phyloP scores from a whole-genome alignment of 306 rosid genomes.

The Quercus suber region DNA sequence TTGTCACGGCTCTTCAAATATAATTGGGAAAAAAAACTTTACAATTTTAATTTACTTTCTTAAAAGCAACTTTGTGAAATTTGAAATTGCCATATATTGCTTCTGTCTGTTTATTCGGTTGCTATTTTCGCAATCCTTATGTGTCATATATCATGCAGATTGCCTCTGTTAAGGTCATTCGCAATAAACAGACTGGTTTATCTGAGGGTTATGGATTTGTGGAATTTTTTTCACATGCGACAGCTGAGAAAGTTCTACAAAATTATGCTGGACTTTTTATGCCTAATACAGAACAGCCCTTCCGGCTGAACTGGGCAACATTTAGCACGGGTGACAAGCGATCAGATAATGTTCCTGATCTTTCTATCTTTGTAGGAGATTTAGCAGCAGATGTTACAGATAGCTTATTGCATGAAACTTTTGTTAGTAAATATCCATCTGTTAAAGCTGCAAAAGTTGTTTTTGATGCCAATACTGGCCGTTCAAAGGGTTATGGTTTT shows the following conservation, averaged over 20 bases:
- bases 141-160: slow-evolving; percentile 45
- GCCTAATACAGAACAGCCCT: slow-evolving; percentile 87
- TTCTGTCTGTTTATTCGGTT: neutral
- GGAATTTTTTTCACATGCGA: slow-evolving; percentile 67
- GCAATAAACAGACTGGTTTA: slow-evolving; percentile 81
- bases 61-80: neutral
- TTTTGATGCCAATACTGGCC: slow-evolving; percentile 89
- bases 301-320: slow-evolving; percentile 95
- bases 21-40: neutral
- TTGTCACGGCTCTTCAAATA: neutral
- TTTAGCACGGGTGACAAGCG: slow-evolving; percentile 88
- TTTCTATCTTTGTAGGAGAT: slow-evolving; percentile 95
- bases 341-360: slow-evolving; percentile 82
- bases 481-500: slow-evolving; percentile 97
- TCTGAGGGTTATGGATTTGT: slow-evolving; percentile 97
- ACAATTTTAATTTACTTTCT: neutral
- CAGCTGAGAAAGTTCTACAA: slow-evolving; percentile 84
- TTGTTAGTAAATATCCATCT: slow-evolving; percentile 74
- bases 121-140: neutral
- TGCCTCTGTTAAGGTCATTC: slow-evolving; percentile 76
- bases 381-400: slow-evolving; percentile 93
- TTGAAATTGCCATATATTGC: neutral
- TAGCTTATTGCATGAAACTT: slow-evolving; percentile 71
- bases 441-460: slow-evolving; percentile 96
- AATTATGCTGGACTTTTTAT: slow-evolving; percentile 59